Conservation (phyloP, 495 filamentous ascomycete genomes). For the Hypoxylon rickii region DNA sequence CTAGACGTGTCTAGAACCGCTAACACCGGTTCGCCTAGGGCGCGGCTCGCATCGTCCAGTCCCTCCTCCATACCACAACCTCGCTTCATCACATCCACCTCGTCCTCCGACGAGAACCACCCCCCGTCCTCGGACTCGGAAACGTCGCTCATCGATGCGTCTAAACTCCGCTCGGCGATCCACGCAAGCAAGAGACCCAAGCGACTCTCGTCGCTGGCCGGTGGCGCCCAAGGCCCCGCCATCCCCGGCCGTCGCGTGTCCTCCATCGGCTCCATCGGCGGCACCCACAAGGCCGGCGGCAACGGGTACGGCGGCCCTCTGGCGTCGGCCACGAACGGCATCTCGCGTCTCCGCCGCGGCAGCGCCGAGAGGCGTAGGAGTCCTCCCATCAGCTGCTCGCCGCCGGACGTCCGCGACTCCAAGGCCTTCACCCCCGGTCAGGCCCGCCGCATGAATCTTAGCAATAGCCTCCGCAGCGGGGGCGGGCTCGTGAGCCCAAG, state of each 20-base stretch:
- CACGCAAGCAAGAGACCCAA: slow-evolving; percentile 50
- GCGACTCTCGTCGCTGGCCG: slow-evolving; percentile 42
- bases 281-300: slow-evolving; percentile 38
- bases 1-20: slow-evolving; percentile 46
- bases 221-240: slow-evolving; percentile 25
- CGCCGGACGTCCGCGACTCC: slow-evolving; percentile 34
- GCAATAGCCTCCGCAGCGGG: slow-evolving; percentile 39
- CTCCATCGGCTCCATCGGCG: slow-evolving; percentile 33
- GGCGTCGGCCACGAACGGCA: slow-evolving; percentile 50
- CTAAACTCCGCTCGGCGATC: slow-evolving; percentile 52
- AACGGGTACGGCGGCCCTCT: slow-evolving; percentile 39
- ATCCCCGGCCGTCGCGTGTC: slow-evolving; percentile 43
- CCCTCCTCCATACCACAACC: slow-evolving; percentile 31
- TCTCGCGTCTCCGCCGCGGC: slow-evolving; percentile 47
- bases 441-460: slow-evolving; percentile 51
- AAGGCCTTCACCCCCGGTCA: slow-evolving; percentile 46
- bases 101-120: slow-evolving; percentile 46
- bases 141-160: slow-evolving; percentile 46
- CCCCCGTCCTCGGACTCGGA: slow-evolving; percentile 53
- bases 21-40: slow-evolving; percentile 46
- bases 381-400: slow-evolving; percentile 52
- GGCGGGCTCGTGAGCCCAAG: slow-evolving; percentile 29
- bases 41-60: slow-evolving; percentile 36
- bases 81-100: slow-evolving; percentile 13
- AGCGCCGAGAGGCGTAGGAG: slow-evolving; percentile 48